Conservation (phyloP, 805 yeast species). For the Wickerhamiella cacticola region DNA sequence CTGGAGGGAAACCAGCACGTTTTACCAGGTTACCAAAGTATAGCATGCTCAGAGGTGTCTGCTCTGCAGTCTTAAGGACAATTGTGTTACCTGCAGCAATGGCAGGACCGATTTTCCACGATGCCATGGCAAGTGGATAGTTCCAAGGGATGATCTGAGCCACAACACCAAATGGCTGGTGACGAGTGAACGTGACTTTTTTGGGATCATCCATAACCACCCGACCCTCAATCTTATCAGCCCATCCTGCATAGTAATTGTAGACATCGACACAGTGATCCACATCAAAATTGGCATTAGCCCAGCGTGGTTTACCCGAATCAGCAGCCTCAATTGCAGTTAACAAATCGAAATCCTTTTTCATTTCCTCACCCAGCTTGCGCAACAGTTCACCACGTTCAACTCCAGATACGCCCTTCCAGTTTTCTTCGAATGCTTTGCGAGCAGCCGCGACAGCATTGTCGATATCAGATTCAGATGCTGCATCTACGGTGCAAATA, state of each 20-base stretch:
- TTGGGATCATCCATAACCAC: conserved; percentile 47
- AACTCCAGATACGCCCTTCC: conserved; percentile 60
- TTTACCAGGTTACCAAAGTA: conserved; percentile 45
- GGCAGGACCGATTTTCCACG: conserved; percentile 78
- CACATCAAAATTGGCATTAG: conserved; percentile 38
- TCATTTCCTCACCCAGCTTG: conserved; percentile 71
- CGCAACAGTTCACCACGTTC: conserved; percentile 50
- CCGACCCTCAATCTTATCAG: conserved; percentile 53
- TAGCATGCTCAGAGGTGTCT: conserved; percentile 61
- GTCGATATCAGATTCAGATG: conserved; percentile 67
- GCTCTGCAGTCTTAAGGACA: conserved; percentile 62
- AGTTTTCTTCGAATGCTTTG: conserved; percentile 51
- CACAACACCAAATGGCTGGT: conserved; percentile 55
- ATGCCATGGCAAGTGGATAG: conserved; percentile 57
- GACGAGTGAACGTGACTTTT: conserved; percentile 56
- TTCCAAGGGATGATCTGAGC: conserved; percentile 67
- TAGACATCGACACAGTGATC: conserved; percentile 43
- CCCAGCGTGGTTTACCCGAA: conserved; percentile 61
- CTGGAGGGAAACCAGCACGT: conserved; percentile 66
- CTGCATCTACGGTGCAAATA: conserved; percentile 61
- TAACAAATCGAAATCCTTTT: conserved; percentile 54
- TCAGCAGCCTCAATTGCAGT: conserved; percentile 80
- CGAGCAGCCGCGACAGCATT: conserved; percentile 78
- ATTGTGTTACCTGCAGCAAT: conserved; percentile 67
- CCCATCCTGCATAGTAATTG: conserved; percentile 63